phyloP scores from a whole-genome alignment of 768 basidiomycete genomes.

The Pisolithus microcarpus region DNA sequence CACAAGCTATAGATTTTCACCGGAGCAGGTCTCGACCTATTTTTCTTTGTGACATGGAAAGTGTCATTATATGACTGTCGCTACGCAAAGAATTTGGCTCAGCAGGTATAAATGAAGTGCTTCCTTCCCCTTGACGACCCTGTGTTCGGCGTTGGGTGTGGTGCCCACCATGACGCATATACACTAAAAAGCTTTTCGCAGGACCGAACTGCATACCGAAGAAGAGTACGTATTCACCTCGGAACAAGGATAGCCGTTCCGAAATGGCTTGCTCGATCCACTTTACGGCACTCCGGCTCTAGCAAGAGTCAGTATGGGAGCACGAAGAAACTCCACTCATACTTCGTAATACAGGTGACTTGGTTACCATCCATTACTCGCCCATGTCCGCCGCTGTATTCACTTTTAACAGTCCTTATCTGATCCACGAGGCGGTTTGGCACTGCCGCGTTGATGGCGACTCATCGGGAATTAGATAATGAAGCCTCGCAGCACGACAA shows the following conservation, averaged over 20 bases:
- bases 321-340: slow-evolving; percentile 26
- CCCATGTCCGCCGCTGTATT: slow-evolving; percentile 29
- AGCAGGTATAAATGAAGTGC: too few relatives aligned
- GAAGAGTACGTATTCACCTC: too few relatives aligned
- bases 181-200: too few relatives aligned
- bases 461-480: slow-evolving; percentile 28
- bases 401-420: slow-evolving; percentile 20
- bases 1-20: too few relatives aligned
- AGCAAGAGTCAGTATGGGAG: slow-evolving; percentile 39
- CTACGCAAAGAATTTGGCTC: too few relatives aligned
- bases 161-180: too few relatives aligned
- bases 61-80: too few relatives aligned
- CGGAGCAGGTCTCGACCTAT: too few relatives aligned
- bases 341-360: slow-evolving; percentile 21
- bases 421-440: slow-evolving; percentile 31
- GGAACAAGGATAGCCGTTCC: not conserved
- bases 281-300: slow-evolving; percentile 40
- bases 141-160: too few relatives aligned
- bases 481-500: slow-evolving; percentile 34
- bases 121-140: too few relatives aligned
- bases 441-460: slow-evolving; percentile 23
- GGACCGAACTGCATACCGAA: too few relatives aligned
- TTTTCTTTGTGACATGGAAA: too few relatives aligned
- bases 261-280: not conserved
- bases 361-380: slow-evolving; percentile 14